These are phyloP conservation scores for Arthrobotrys sphaeroides DNA, from an alignment of 2,329 filamentous ascomycete genomes.

Conservation along the genomic window DNA sequence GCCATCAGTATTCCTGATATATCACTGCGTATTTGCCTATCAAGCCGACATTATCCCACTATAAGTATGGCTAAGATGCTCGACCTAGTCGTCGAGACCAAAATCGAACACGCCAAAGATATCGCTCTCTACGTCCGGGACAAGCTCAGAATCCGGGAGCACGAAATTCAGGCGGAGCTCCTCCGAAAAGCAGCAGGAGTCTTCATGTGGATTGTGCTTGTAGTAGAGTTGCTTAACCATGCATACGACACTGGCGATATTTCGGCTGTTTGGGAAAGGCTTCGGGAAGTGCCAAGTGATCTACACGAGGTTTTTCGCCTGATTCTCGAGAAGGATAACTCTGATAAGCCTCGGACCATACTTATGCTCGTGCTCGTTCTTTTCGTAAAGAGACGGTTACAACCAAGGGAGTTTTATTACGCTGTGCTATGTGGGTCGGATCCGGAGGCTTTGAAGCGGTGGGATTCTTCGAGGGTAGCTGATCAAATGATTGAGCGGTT, in stretches of 20 bases:
- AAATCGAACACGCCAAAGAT: constrained; percentile 58
- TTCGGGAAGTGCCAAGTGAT: constrained; percentile 36
- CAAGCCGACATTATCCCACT: constrained; percentile 59
- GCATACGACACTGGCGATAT: constrained; percentile 42
- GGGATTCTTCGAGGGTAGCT: not conserved
- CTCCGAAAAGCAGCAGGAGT: constrained; percentile 13
- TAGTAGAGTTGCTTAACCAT: constrained; percentile 55
- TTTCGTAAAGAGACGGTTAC: constrained; percentile 16
- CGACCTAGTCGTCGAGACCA: constrained; percentile 57
- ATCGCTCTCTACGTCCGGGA: constrained; percentile 53
- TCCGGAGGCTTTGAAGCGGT: not conserved
- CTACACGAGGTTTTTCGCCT: constrained; percentile 44
- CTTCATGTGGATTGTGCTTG: constrained; percentile 52
- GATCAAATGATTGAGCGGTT: constrained; percentile 14
- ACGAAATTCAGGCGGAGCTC: constrained; percentile 7
- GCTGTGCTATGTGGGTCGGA: constrained; percentile 25
- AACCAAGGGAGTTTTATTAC: constrained; percentile 34
- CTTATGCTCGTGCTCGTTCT: constrained; percentile 52
- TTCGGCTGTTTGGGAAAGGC: not conserved
- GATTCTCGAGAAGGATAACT: constrained; percentile 23
- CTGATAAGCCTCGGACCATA: constrained; percentile 21
- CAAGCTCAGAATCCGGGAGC: not conserved
- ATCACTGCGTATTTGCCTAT: constrained; percentile 58
- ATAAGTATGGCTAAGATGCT: constrained; percentile 57
- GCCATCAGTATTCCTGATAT: constrained; percentile 31